Evolutionary conservation across 2,329 filamentous ascomycete genomes (phyloP), one percentile per base, ranked within the genome.

Genomic region (Paecilomyces niveus): DNA sequence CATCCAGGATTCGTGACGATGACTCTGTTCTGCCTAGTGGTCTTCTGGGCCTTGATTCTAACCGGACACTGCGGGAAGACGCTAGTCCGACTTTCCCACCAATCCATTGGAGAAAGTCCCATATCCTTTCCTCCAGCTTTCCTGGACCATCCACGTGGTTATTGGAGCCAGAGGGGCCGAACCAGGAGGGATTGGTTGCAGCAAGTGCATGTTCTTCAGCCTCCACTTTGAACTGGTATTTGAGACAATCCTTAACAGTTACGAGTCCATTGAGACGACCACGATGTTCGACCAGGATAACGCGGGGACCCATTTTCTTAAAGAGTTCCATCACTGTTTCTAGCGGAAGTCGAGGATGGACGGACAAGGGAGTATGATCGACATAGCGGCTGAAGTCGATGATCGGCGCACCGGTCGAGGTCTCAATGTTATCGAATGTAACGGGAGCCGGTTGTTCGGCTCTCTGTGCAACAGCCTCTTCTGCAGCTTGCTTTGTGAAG

Each of bases 271-370:
- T 85, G 1, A 99, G 81, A 54, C 85, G 85, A 13, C 94, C 94
- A 59, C 90, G 89, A 70, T 96, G 89, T 73, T 99, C 94, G 45
- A 97, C 88, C 3, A 99, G 81, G 54, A 99, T 93, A 5, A 97
- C 92, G 1, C 94, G 85, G 0, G 93, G 94, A 0, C 94, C 94
- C 72, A 99, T 95, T 78, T 97, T 99, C 73, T 93, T 93, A 80
- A 99, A 99, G 10, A 99, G 81, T 70, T 99, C 94, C 92, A 99
- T 97, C 32, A 96, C 93, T 0, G 94, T 99, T 75, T 99, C 94
- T 0, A 99, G 85, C 0, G 93, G 89, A 0, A 97, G 84, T 1
- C 91, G 86, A 0, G 94, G 94, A 69, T 99, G 94, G 0, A 92
- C 92, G 0, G 92, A 89, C 1, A 99, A 85, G 0, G 94, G 94